Percentiles rank a stretch among this genome's conserved stretches.
Evolutionary conservation across 1,284 basidiomycete genomes (phyloP).

Genomic region (Cryptococcus wingfieldii): DNA sequence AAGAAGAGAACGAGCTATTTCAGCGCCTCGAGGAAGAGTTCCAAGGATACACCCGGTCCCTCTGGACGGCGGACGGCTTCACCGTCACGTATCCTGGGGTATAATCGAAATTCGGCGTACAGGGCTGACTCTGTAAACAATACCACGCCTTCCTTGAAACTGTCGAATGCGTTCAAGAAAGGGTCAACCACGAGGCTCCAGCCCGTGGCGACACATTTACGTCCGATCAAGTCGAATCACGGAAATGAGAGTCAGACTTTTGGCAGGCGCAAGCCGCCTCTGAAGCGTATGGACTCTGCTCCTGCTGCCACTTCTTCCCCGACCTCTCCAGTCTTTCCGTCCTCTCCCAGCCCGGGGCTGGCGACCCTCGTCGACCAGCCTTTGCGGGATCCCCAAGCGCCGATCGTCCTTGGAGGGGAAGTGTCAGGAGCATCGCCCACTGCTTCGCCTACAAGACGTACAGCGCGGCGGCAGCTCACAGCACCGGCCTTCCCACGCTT

Average conservation of each 20-base stretch:
- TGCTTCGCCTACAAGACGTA: not conserved
- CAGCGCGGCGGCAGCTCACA: constrained; percentile 13
- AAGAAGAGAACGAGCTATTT: not conserved
- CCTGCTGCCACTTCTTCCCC: constrained; percentile 16
- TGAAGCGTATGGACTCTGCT: not conserved
- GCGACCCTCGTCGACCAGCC: constrained; percentile 13
- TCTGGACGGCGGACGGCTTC: not conserved
- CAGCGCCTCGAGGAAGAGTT: not conserved
- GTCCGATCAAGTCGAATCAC: too few species aligned
- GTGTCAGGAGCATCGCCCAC: not conserved
- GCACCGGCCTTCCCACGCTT: constrained; percentile 20
- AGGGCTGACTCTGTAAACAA: not conserved
- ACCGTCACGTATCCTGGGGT: not conserved
- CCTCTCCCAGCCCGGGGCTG: constrained; percentile 12
- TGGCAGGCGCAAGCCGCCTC: not conserved
- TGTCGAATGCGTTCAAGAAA: not conserved
- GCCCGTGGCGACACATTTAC: too few species aligned
- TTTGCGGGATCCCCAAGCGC: constrained; percentile 7
- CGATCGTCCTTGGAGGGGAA: not conserved
- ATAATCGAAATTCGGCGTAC: not conserved
- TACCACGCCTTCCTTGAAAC: not conserved
- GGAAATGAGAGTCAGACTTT: too few species aligned
- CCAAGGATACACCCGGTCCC: not conserved
- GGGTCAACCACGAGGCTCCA: too few species aligned
- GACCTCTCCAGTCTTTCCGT: constrained; percentile 9